phyloP scores from a whole-genome alignment of 192 early-diverging fungal genomes.

The Backusella parvicylindrica region DNA sequence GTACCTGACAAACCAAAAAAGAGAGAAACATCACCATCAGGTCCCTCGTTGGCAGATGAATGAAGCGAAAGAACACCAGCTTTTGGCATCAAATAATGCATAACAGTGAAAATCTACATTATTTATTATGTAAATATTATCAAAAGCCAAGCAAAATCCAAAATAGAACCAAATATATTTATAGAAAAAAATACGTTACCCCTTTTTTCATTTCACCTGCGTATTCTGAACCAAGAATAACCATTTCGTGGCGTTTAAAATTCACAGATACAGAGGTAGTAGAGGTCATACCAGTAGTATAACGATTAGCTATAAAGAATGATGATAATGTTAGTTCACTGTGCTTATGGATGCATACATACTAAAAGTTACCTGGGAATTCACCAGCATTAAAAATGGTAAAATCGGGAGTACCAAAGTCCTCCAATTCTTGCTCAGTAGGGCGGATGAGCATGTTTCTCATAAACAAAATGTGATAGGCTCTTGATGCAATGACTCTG shows the following conservation, averaged over 20 bases:
- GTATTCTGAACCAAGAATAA: constrained; percentile 96
- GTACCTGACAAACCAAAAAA: constrained; percentile 95
- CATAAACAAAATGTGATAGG: constrained; percentile 98
- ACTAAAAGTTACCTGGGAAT: constrained; percentile 55
- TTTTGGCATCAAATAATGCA: constrained; percentile 99
- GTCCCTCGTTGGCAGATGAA: constrained; percentile 92
- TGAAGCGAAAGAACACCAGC: constrained; percentile 84
- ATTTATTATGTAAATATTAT: neutral
- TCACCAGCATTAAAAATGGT: constrained; percentile 96
- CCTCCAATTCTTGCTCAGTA: constrained; percentile 80
- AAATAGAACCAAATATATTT: neutral
- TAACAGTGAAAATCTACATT: constrained; percentile 83
- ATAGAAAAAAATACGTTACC: constrained; percentile 32
- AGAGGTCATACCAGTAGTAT: constrained; percentile 95
- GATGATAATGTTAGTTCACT: neutral
- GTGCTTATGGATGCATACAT: neutral
- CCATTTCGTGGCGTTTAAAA: constrained; percentile 93
- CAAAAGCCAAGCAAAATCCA: neutral
- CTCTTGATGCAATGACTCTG: constrained; percentile 88
- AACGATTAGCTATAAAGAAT: constrained; percentile 69
- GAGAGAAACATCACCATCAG: constrained; percentile 87
- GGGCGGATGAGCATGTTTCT: constrained; percentile 98
- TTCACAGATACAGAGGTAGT: constrained; percentile 88
- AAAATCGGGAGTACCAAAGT: constrained; percentile 94
- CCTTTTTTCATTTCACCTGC: constrained; percentile 24